These are phyloP conservation scores for Solanum phureja DNA, from an alignment of 257 asterid genomes.

Conservation along the genomic window DNA sequence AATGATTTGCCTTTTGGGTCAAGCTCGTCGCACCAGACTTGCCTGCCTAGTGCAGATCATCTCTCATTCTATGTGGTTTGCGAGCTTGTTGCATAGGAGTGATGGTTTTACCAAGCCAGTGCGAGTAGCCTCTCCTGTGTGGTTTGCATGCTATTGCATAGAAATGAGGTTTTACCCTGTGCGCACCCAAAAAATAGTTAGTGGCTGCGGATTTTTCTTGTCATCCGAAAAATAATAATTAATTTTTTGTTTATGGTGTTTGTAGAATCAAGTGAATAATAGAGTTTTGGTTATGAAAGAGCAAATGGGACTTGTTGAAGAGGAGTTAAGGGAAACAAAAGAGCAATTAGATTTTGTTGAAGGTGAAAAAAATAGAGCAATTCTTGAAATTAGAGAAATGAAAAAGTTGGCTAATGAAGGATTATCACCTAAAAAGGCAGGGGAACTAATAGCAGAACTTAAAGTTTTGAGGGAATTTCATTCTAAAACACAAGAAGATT, in stretches of 20 bases:
- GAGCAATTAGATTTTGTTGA: conserved; percentile 23
- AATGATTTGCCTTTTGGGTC: rapidly evolving
- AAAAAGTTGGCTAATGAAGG: conserved; percentile 10
- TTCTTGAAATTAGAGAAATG: conserved; percentile 31
- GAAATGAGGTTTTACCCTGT: rapidly evolving
- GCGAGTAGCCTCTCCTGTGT: rapidly evolving
- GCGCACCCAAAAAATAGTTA: background rate
- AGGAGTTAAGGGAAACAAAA: conserved; percentile 40
- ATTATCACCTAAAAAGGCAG: background rate
- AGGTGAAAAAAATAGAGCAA: conserved; percentile 26
- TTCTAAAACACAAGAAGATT: conserved; percentile 26
- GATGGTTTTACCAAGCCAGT: too few species aligned
- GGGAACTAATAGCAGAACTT: conserved; percentile 1
- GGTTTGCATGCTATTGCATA: too few species aligned
- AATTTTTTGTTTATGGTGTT: too few species aligned
- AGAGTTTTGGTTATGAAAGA: conserved; percentile 33
- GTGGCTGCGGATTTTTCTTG: too few species aligned
- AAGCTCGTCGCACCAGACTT: background rate
- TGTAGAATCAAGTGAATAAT: conserved; percentile 22
- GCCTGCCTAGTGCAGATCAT: background rate
- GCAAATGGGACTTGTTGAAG: conserved; percentile 36
- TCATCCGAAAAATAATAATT: too few species aligned
- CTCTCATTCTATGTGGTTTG: background rate
- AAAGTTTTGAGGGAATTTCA: conserved; percentile 30
- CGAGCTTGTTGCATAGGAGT: background rate